Conservation (phyloP, 805 yeast genomes). For the Pichia kluyveri region DNA sequence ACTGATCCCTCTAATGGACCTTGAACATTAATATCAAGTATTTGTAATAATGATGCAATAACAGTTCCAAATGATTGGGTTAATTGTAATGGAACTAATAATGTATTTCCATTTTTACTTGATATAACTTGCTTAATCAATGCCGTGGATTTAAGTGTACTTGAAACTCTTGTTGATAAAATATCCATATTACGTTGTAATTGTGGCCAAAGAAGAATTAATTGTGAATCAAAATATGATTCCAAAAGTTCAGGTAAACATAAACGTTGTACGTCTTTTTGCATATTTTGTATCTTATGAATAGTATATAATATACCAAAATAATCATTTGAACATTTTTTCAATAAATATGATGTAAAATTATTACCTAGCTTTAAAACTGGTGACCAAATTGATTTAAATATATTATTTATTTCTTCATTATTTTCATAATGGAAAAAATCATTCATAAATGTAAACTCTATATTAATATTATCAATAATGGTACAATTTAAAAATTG, state of each 20-base stretch:
- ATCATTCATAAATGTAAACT: constrained; percentile 61
- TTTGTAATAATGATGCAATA: background rate
- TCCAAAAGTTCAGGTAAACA: constrained; percentile 57
- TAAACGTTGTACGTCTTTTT: constrained; percentile 57
- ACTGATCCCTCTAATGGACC: constrained; percentile 33
- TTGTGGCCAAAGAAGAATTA: constrained; percentile 76
- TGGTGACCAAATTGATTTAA: constrained; percentile 42
- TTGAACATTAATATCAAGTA: background rate
- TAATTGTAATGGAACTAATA: constrained; percentile 45
- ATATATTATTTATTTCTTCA: constrained; percentile 35
- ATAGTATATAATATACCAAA: constrained; percentile 74
- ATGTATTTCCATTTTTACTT: constrained; percentile 15
- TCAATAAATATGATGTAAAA: constrained; percentile 34
- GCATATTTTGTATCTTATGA: constrained; percentile 57
- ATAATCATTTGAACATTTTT: constrained; percentile 42
- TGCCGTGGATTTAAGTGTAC: constrained; percentile 34
- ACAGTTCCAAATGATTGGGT: constrained; percentile 57
- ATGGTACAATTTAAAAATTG: constrained; percentile 65
- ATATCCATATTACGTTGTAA: constrained; percentile 69
- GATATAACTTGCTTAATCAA: constrained; percentile 16
- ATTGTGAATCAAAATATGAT: constrained; percentile 56
- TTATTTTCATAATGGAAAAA: constrained; percentile 47
- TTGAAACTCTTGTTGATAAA: constrained; percentile 66
- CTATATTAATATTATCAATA: constrained; percentile 68
- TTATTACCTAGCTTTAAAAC: constrained; percentile 41